A percentile compares a stretch with the other conserved stretches of the same genome.
phyloP scores from a whole-genome alignment of 257 asterid species.

The Salvia hispanica region DNA sequence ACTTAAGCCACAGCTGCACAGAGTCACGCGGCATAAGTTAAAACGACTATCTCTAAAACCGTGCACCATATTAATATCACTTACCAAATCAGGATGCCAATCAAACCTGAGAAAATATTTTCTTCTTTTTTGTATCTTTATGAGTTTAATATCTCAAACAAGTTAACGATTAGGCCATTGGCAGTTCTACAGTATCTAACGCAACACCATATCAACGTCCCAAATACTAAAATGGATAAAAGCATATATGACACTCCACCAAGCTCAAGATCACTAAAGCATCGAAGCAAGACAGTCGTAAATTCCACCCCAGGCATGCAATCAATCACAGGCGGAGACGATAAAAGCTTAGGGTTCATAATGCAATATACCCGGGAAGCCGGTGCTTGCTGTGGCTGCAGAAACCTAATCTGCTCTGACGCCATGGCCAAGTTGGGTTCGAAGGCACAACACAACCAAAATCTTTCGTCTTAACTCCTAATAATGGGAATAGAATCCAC shows the following conservation, averaged over 20 bases:
- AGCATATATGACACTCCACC: neutral
- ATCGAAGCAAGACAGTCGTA: conserved; percentile 17
- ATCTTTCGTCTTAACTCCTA: conserved; percentile 5
- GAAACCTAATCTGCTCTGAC: conserved; percentile 62
- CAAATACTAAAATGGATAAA: conserved; percentile 8
- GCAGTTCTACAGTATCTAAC: neutral
- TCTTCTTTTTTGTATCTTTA: neutral
- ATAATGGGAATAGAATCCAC: conserved; percentile 15
- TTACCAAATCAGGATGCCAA: neutral
- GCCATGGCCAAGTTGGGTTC: conserved; percentile 45
- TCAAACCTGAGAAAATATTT: neutral
- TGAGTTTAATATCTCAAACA: neutral
- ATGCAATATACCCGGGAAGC: conserved; percentile 54
- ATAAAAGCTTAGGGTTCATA: conserved; percentile 23
- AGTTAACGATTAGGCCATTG: neutral
- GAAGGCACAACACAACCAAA: conserved; percentile 24
- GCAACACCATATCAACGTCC: neutral
- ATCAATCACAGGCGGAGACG: conserved; percentile 15
- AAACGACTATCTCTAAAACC: neutral
- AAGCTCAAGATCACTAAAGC: conserved; percentile 8
- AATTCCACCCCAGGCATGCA: no score
- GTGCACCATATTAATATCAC: no score
- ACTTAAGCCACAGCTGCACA: neutral
- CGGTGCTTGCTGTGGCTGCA: conserved; percentile 53
- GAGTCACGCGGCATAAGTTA: neutral